phyloP scores from a whole-genome alignment of 805 yeast genomes.

The Scheffersomyces coipomensis region DNA sequence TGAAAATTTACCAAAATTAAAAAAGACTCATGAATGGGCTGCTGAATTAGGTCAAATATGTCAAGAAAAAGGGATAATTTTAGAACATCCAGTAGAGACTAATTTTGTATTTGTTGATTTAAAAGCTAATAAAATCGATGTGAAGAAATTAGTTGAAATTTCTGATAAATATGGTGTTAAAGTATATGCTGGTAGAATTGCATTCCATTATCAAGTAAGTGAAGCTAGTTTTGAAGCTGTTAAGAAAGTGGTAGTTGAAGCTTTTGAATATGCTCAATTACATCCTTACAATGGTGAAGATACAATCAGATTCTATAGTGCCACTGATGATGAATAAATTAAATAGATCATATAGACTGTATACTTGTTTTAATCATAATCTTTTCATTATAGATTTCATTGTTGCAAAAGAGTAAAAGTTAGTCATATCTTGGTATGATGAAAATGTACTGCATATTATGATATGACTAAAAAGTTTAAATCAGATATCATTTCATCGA shows the following conservation, averaged over 20 bases:
- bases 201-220: conserved; percentile 62
- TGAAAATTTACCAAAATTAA: conserved; percentile 62
- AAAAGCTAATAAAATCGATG: conserved; percentile 51
- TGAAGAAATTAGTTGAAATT: conserved; percentile 48
- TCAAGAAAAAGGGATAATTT: conserved; percentile 47
- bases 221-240: conserved; percentile 26
- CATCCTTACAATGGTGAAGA: conserved; percentile 40
- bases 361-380: no score
- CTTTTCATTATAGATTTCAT: no score
- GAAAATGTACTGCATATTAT: no score
- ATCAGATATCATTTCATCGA: no score
- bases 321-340: conserved; percentile 2
- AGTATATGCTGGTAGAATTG: conserved; percentile 70
- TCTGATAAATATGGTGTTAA: conserved; percentile 62
- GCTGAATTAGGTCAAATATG: conserved; percentile 55
- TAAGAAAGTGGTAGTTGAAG: conserved; percentile 56
- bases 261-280: conserved; percentile 50
- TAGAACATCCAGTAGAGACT: conserved; percentile 78
- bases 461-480: no score
- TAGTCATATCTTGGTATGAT: no score
- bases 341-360: no score
- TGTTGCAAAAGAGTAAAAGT: no score
- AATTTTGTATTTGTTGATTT: conserved; percentile 80
- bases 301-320: conserved; percentile 6
- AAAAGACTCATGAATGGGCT: conserved; percentile 50